Conservation (phyloP, 2,329 filamentous ascomycete species). For the Curvularia sp. region DNA sequence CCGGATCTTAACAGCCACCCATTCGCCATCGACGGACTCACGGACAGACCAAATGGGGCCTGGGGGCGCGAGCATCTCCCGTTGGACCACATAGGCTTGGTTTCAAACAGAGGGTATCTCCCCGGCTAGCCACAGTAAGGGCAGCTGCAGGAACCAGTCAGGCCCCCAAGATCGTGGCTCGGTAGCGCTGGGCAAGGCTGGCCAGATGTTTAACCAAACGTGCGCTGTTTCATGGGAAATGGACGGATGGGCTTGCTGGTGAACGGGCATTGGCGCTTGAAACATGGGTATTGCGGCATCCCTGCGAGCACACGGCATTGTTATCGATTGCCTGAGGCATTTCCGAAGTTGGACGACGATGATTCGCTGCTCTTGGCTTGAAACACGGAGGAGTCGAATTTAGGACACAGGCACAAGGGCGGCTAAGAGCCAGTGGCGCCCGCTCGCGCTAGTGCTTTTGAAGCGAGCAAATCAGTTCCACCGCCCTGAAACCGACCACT, state of each 20-base stretch:
- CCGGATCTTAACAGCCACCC: slow-evolving; percentile 11
- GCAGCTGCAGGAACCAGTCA: slow-evolving; percentile 29
- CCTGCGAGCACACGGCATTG: slow-evolving; percentile 20
- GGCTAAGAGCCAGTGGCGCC: slow-evolving; percentile 20
- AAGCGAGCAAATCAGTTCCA: slow-evolving; percentile 15
- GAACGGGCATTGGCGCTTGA: slow-evolving; percentile 30
- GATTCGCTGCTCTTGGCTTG: slow-evolving; percentile 25
- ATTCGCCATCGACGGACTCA: slow-evolving; percentile 24
- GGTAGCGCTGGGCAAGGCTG: slow-evolving; percentile 26
- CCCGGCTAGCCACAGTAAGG: slow-evolving; percentile 30
- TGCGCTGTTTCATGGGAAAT: slow-evolving; percentile 42
- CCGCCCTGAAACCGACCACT: slow-evolving; percentile 19
- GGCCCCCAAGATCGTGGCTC: slow-evolving; percentile 11
- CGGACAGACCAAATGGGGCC: slow-evolving; percentile 17
- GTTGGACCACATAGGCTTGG: slow-evolving; percentile 26
- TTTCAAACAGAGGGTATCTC: slow-evolving; percentile 31
- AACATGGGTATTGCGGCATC: slow-evolving; percentile 29
- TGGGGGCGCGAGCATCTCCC: slow-evolving; percentile 21
- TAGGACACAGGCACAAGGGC: slow-evolving; percentile 16
- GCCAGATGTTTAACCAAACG: slow-evolving; percentile 31
- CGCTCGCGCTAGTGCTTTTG: slow-evolving; percentile 18
- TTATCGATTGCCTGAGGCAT: slow-evolving; percentile 14
- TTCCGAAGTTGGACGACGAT: slow-evolving; percentile 6
- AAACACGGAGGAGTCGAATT: slow-evolving; percentile 27
- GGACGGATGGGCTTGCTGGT: slow-evolving; percentile 27